Percentiles rank a stretch among this genome's conserved stretches.
Conservation (phyloP, 2,329 filamentous ascomycete species). For the Botryosphaeria dothidea region DNA sequence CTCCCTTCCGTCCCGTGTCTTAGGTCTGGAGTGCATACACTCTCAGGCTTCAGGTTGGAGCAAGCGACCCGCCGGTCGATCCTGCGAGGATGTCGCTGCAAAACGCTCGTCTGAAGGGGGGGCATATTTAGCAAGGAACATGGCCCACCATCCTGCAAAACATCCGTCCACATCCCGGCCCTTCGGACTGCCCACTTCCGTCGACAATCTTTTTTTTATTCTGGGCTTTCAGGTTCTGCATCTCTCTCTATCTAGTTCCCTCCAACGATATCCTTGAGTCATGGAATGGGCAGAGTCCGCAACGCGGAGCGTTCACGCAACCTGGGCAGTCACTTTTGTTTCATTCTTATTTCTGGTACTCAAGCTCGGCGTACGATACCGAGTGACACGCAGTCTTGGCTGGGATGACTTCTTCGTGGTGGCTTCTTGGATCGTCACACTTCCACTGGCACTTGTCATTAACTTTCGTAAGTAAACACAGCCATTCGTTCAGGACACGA, state of each 20-base stretch:
- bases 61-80: not conserved
- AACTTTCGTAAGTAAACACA: not conserved
- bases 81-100: not conserved
- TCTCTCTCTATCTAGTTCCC: no score
- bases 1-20: not conserved
- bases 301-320: not conserved
- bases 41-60: not conserved
- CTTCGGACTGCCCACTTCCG: not conserved
- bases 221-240: not conserved
- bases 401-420: not conserved
- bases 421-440: not conserved
- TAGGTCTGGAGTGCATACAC: not conserved
- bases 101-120: not conserved
- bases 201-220: not conserved
- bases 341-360: slow-evolving; percentile 1
- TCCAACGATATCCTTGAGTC: no score
- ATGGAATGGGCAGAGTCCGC: not conserved
- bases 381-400: not conserved
- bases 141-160: not conserved
- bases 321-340: not conserved
- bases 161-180: not conserved
- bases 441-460: slow-evolving; percentile 2
- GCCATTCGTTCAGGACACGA: no score
- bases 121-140: not conserved
- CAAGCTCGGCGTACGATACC: not conserved